Base-by-base conservation (phyloP, 2,329 filamentous ascomycete genomes). In the Gliomastix tumulicola region DNA sequence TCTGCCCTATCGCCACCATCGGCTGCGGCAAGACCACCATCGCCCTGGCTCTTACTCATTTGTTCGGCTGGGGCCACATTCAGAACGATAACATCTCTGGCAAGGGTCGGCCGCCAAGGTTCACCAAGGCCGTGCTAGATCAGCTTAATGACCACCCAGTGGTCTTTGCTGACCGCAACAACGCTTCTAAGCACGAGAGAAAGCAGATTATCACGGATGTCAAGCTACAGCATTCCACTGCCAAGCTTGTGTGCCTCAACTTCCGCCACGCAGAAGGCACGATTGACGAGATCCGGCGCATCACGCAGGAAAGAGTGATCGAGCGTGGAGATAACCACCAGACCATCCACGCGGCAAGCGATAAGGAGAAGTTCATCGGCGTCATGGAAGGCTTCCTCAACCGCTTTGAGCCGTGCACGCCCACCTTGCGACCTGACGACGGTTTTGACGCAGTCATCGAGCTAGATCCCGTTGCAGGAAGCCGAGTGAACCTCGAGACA, bases 11-110 rank as follows among this genome's bases (percentile, higher is more conserved):
- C 48, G 88, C 92, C 3, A 95, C 92, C 1, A 84, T 98, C 37
- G 92, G 92, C 9, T 98, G 92, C 54, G 92, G 92, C 38, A 98
- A 98, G 71, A 98, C 92, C 0, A 98, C 92, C 0, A 66, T 98
- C 34, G 88, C 86, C 4, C 62, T 94, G 34, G 89, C 86, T 3
- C 67, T 98, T 16, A 74, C 75, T 5, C 82, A 87, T 51, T 73
- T 98, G 2, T 96, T 97, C 47, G 78, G 73, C 37, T 97, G 89
- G 85, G 90, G 88, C 13, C 88, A 95, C 55, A 71, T 96, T 34
- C 92, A 98, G 55, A 98, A 98, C 55, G 92, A 98, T 64, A 94
- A 98, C 54, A 92, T 98, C 41, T 79, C 79, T 36, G 87, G 81
- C 44, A 83, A 84, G 55, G 75, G 74, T 38, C 84, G 90, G 23